A percentile compares a stretch with the other conserved stretches of the same genome.
phyloP scores from a whole-genome alignment of 1,284 basidiomycete genomes.

The Porphyrellus sp. region DNA sequence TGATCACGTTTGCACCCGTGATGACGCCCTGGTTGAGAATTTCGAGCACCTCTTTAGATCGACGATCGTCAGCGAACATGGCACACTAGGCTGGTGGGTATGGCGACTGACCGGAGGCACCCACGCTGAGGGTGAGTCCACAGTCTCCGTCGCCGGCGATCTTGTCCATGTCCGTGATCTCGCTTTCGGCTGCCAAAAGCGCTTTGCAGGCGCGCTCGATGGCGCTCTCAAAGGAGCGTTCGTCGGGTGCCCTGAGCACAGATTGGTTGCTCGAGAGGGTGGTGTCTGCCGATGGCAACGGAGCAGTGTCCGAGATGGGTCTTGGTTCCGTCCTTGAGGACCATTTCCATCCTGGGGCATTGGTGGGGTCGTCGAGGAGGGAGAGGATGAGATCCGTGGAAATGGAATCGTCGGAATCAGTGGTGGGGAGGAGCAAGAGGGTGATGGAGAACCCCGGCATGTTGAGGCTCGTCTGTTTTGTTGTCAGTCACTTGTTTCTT shows the following conservation, averaged over 20 bases:
- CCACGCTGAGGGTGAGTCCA: slow-evolving; percentile 81
- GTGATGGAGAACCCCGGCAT: slow-evolving; percentile 95
- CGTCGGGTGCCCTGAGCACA: slow-evolving; percentile 42
- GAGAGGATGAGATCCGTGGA: slow-evolving; percentile 58
- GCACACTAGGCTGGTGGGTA: slow-evolving; percentile 29
- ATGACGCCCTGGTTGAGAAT: slow-evolving; percentile 32
- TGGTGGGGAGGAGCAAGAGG: slow-evolving; percentile 71
- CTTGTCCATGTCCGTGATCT: slow-evolving; percentile 87
- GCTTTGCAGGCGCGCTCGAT: slow-evolving; percentile 67
- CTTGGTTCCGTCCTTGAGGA: slow-evolving; percentile 43
- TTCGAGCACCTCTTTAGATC: slow-evolving; percentile 45
- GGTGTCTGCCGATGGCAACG: slow-evolving; percentile 18
- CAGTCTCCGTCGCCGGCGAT: slow-evolving; percentile 77
- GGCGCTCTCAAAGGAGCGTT: slow-evolving; percentile 50
- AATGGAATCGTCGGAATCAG: slow-evolving; percentile 37
- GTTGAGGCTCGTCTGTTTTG: slow-evolving; percentile 76
- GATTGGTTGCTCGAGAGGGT: slow-evolving; percentile 14
- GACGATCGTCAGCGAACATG: neutral
- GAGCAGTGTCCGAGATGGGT: slow-evolving; percentile 22
- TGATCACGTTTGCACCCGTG: slow-evolving; percentile 52
- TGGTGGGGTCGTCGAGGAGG: slow-evolving; percentile 72
- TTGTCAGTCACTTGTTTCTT: slow-evolving; percentile 4
- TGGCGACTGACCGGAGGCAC: slow-evolving; percentile 46
- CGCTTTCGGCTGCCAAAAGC: slow-evolving; percentile 76
- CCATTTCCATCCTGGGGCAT: slow-evolving; percentile 86